Percentiles rank a stretch among this genome's conserved stretches.
phyloP scores from a whole-genome alignment of 2,329 filamentous ascomycete species.

The Xylariaceae sp. region DNA sequence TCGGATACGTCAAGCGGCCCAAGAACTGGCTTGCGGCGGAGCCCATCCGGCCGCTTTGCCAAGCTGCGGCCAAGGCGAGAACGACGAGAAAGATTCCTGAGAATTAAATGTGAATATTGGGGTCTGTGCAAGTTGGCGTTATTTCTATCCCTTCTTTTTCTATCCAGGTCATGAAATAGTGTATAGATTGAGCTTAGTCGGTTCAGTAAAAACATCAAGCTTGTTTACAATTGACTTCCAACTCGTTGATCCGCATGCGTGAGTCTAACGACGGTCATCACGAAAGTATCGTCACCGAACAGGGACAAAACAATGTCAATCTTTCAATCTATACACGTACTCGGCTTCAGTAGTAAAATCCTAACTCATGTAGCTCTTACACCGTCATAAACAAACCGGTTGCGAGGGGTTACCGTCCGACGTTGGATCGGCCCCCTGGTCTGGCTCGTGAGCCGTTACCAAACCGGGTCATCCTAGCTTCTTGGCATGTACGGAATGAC shows the following conservation, averaged over 20 bases:
- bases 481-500: not conserved
- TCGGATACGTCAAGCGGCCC: constrained; percentile 66
- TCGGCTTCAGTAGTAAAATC: too few species aligned
- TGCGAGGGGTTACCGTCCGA: too few species aligned
- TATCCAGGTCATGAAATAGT: not conserved
- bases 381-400: too few species aligned
- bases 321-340: too few species aligned
- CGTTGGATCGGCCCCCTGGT: not conserved
- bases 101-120: constrained; percentile 23
- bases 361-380: too few species aligned
- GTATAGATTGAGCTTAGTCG: not conserved
- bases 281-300: too few species aligned
- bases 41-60: constrained; percentile 62
- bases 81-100: constrained; percentile 55
- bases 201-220: too few species aligned
- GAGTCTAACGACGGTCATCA: too few species aligned
- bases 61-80: constrained; percentile 57
- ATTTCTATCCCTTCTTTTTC: not conserved
- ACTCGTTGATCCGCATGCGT: too few species aligned
- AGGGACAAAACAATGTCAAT: too few species aligned
- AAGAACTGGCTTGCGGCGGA: constrained; percentile 57
- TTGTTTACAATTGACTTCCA: too few species aligned
- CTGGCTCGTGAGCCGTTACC: not conserved
- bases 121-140: not conserved
- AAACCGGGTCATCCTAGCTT: not conserved